These are phyloP conservation scores for Boletus barrowsii DNA, from an alignment of 768 basidiomycete genomes.

Conservation along the genomic window DNA sequence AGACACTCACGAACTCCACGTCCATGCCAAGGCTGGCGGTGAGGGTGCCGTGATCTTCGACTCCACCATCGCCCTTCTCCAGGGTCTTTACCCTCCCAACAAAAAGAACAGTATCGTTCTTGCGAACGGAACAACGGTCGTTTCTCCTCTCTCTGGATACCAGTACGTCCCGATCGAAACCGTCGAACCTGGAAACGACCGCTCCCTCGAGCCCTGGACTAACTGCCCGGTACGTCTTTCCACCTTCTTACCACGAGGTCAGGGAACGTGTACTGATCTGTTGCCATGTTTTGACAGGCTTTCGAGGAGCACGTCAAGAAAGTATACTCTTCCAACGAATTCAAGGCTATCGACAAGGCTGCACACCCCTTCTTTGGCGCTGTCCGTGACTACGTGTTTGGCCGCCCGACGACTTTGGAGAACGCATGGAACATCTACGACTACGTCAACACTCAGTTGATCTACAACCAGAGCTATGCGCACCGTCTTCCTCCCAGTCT, in stretches of 20 bases:
- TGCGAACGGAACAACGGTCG: conserved; percentile 71
- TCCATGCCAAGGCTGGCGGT: conserved; percentile 78
- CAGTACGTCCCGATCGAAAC: conserved; percentile 89
- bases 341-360: conserved; percentile 57
- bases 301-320: conserved; percentile 62
- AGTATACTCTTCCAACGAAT: conserved; percentile 60
- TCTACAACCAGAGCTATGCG: conserved; percentile 80
- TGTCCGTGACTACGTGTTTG: conserved; percentile 69
- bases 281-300: conserved; percentile 35
- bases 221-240: conserved; percentile 46
- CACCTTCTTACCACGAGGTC: background rate
- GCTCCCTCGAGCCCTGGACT: conserved; percentile 81
- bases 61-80: conserved; percentile 78
- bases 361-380: conserved; percentile 65
- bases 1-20: conserved; percentile 68
- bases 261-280: conserved; percentile 10
- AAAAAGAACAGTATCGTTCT: conserved; percentile 67
- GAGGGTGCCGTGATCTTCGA: conserved; percentile 88
- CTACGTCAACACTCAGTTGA: conserved; percentile 70
- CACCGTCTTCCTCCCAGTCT: conserved; percentile 77
- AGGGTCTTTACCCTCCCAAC: conserved; percentile 85
- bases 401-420: conserved; percentile 61
- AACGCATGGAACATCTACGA: conserved; percentile 81
- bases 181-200: conserved; percentile 80
- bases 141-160: conserved; percentile 77